Evolutionary conservation across 2,329 filamentous ascomycete genomes (phyloP), one percentile per base, ranked within the genome.

Genomic region (Arthroderma sp.): DNA sequence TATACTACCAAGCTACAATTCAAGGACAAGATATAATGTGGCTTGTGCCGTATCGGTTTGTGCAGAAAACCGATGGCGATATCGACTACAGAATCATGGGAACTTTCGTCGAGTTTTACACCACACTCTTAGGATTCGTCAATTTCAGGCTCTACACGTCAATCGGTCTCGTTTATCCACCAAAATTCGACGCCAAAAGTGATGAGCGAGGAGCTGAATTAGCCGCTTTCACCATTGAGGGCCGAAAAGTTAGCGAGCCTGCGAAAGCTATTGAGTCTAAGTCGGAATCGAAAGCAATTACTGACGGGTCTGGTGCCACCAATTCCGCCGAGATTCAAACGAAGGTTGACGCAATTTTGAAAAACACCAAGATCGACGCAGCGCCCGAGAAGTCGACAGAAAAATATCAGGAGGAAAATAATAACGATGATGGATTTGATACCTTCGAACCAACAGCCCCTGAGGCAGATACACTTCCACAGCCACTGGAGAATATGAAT

Each of bases 11-110:
- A 69, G 91, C 89, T 27, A 95, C 82, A 42, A 93, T 98, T 50
- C 86, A 95, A 64, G 91, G 91, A 40, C 88, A 98, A 68, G 89
- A 96, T 58, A 83, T 98, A 41, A 73, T 96, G 53, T 98, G 91
- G 91, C 74, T 98, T 34, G 89, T 95, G 7, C 91, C 91, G 1
- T 98, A 98, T 71, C 86, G 86, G 64, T 98, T 98, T 68, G 94
- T 96, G 59, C 91, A 98, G 71, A 76, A 85, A 54, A 82, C 94
- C 9, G 85, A 91, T 36, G 86, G 83, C 47, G 91, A 98, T 65
- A 83, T 98, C 52, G 91, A 98, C 65, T 98, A 95, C 70, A 77
- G 91, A 58, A 98, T 98, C 66, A 98, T 98, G 91, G 89, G 86
- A 48, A 98, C 91, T 4, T 98, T 98, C 61, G 81, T 98, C 53